These are phyloP conservation scores for Amniculicola lignicola DNA, from an alignment of 495 filamentous ascomycete genomes.

Conservation along the genomic window DNA sequence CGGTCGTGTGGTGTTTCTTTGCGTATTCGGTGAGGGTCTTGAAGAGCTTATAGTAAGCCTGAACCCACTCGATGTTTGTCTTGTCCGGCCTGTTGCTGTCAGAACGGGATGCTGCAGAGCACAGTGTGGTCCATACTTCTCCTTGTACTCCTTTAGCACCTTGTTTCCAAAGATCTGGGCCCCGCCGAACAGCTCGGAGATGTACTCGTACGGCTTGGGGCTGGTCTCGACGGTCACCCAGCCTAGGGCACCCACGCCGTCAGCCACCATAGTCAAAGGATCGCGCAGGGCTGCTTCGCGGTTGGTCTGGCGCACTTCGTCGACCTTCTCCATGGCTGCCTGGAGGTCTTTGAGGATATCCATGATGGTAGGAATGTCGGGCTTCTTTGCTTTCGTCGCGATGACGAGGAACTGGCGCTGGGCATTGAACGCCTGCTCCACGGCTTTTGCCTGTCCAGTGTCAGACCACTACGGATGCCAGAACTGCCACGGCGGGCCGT, in stretches of 20 bases:
- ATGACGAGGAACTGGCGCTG: constrained; percentile 85
- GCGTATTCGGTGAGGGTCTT: constrained; percentile 75
- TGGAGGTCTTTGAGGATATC: constrained; percentile 81
- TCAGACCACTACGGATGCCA: constrained; percentile 1
- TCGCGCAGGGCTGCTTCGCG: constrained; percentile 66
- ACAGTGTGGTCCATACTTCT: constrained; percentile 61
- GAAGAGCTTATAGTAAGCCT: constrained; percentile 83
- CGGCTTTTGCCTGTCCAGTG: constrained; percentile 52
- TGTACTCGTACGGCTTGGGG: constrained; percentile 73
- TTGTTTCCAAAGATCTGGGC: constrained; percentile 91
- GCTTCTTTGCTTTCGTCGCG: constrained; percentile 88
- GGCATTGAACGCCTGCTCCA: constrained; percentile 68
- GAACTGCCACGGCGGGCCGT: constrained; percentile 17
- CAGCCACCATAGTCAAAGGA: constrained; percentile 80
- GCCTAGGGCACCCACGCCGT: constrained; percentile 77
- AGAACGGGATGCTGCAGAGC: not conserved
- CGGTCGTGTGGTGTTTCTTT: constrained; percentile 71
- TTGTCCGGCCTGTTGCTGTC: constrained; percentile 19
- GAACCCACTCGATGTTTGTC: constrained; percentile 68
- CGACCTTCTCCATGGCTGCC: constrained; percentile 68
- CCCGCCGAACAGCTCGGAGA: constrained; percentile 71
- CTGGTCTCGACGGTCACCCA: constrained; percentile 80
- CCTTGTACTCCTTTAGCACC: constrained; percentile 83
- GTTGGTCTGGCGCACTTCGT: constrained; percentile 74
- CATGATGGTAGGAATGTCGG: constrained; percentile 65